Base-by-base conservation (phyloP, 176 grass and related monocot species). In the Themeda triandra region DNA sequence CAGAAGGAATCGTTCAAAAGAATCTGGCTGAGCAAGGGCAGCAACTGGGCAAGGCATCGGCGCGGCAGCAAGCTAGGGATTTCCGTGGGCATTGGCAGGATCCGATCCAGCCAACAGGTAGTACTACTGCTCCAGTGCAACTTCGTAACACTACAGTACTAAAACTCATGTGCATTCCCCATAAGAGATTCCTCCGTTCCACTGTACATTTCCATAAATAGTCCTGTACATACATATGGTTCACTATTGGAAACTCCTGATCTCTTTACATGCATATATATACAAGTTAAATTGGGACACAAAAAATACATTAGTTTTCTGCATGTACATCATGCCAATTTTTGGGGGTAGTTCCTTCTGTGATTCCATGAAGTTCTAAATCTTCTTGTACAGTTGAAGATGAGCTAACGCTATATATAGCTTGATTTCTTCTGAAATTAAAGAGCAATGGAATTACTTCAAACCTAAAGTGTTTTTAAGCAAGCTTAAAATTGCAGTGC, bases 121-220 rank as follows among this genome's bases (percentile, higher is more conserved):
- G n/a, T n/a, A n/a, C n/a, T n/a, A 72, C 19, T 23, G 53, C 53
- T 58, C 53, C 53, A 58, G 54, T 59, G 23, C 23, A 6, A 2
- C 49, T 58, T 58, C 54, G 54, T 3, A 4, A 1, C 4, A n/a
- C 19, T 10, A 87, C 78, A 82, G 76, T 75, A 75, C 48, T 83
- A 12, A 84, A 84, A 85, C 89, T 90, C 75, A 54, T 83, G 84
- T 87, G 84, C 80, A 79, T 80, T 69, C 48, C 80, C 80, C 59
- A 80, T 83, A 75, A 42, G 62, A 80, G 84, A 87, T 90, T 90
- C 89, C 84, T 87, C 89, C 75, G 23, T 84, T 87, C 89, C 37
- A 87, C 80, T 90, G 84, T 84, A 54, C 46, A 35, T 80, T 87
- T 5, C 89, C 84, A 80, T 79, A 90, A 75, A 80, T 84, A 69